A percentile compares a stretch with the other conserved stretches of the same genome.
These are phyloP conservation scores for Thelonectria discophora DNA, from an alignment of 2,329 filamentous ascomycete genomes.

Conservation along the genomic window DNA sequence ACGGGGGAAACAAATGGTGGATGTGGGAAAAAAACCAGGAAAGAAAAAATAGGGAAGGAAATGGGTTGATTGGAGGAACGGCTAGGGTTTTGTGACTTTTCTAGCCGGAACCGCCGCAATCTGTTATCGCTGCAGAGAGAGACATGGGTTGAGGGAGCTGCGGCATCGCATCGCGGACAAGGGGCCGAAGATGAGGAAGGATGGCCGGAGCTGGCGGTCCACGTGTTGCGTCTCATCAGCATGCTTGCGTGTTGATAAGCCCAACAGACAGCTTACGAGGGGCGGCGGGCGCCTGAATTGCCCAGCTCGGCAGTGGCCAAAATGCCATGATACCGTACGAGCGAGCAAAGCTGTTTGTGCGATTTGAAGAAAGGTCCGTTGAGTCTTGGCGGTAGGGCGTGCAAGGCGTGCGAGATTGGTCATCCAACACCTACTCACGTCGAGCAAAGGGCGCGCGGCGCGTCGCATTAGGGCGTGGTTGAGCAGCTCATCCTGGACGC, in stretches of 20 bases:
- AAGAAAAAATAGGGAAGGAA: background rate
- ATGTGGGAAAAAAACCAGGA: background rate
- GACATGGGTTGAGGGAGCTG: constrained; percentile 11
- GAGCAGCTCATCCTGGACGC: background rate
- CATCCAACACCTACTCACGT: no score
- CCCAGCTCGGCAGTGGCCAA: background rate
- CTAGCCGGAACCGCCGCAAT: background rate
- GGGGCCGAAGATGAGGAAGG: constrained; percentile 1
- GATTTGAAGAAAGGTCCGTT: background rate
- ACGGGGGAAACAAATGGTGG: background rate
- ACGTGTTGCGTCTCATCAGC: background rate
- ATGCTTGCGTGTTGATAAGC: constrained; percentile 16
- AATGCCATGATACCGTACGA: background rate
- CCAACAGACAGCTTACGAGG: background rate
- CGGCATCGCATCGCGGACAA: background rate
- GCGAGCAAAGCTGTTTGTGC: background rate
- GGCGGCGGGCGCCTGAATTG: background rate
- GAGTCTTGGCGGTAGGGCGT: background rate
- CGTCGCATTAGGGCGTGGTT: background rate
- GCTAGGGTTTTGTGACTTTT: constrained; percentile 8
- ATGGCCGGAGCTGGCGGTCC: background rate
- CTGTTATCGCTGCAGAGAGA: background rate
- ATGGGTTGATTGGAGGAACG: background rate
- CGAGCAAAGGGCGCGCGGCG: constrained; percentile 2
- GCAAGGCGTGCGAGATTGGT: background rate